Evolutionary conservation across 2,329 filamentous ascomycete species (phyloP).

Genomic region (Didymella pomorum): DNA sequence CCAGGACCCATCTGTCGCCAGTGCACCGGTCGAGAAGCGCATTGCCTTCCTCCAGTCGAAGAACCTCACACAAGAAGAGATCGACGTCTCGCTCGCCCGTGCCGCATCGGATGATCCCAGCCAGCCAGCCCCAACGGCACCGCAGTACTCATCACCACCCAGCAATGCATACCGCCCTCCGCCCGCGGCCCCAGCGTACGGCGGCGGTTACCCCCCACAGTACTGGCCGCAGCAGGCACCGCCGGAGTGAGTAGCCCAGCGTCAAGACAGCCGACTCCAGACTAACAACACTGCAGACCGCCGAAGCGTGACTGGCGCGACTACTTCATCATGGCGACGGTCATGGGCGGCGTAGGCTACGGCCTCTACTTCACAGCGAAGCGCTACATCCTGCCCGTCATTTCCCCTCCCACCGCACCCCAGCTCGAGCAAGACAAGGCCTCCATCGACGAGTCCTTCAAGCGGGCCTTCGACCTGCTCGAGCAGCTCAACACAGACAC

Average conservation of each 20-base stretch:
- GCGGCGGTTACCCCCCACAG: constrained; percentile 59
- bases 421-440: constrained; percentile 95
- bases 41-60: constrained; percentile 94
- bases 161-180: constrained; percentile 57
- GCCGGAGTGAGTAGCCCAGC: constrained; percentile 56
- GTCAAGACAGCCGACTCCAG: background rate
- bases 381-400: constrained; percentile 90
- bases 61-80: constrained; percentile 95
- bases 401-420: constrained; percentile 91
- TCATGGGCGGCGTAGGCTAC: constrained; percentile 88
- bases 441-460: constrained; percentile 90
- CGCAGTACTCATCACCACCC: constrained; percentile 54
- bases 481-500: constrained; percentile 94
- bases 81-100: constrained; percentile 82
- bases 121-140: constrained; percentile 58
- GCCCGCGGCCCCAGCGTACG: constrained; percentile 58
- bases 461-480: constrained; percentile 87
- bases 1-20: constrained; percentile 89
- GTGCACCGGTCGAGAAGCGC: constrained; percentile 89
- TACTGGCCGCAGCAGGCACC: constrained; percentile 63
- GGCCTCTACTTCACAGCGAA: constrained; percentile 85
- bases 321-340: constrained; percentile 99
- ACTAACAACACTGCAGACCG: constrained; percentile 47
- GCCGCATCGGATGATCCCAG: constrained; percentile 64
- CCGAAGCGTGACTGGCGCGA: constrained; percentile 94